Percentiles rank a stretch among this genome's conserved stretches.
Conservation (phyloP, 768 basidiomycete genomes). For the Solioccasus polychromus region DNA sequence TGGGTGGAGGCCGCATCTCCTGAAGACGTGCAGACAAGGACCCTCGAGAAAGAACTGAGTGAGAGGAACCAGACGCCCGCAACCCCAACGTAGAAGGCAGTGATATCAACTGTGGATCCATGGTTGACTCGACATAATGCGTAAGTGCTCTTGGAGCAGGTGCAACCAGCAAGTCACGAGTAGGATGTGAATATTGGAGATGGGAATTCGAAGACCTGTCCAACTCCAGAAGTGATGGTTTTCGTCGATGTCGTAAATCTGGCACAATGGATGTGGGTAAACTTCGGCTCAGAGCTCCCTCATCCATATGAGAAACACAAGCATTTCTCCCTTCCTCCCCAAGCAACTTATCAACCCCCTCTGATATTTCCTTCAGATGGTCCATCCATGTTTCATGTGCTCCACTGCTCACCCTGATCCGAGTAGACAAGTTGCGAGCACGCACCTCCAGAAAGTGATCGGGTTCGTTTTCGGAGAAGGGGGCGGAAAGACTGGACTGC, state of each 20-base stretch:
- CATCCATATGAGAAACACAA: constrained; percentile 7
- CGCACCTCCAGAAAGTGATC: constrained; percentile 48
- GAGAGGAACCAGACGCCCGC: constrained; percentile 37
- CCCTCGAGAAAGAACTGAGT: constrained; percentile 15
- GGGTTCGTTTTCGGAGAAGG: constrained; percentile 45
- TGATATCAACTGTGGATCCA: constrained; percentile 50
- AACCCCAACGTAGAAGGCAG: constrained; percentile 73
- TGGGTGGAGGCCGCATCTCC: not conserved
- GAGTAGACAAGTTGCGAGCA: constrained; percentile 50
- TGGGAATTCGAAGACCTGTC: constrained; percentile 30
- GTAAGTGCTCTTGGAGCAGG: constrained; percentile 75
- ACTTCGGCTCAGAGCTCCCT: constrained; percentile 40
- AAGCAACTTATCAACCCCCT: constrained; percentile 60
- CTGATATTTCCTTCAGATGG: constrained; percentile 63
- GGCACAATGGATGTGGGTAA: constrained; percentile 40
- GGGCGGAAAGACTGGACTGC: constrained; percentile 50
- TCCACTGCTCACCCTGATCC: constrained; percentile 45
- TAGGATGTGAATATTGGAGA: constrained; percentile 50
- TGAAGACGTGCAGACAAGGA: not conserved
- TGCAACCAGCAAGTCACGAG: constrained; percentile 54
- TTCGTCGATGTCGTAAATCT: constrained; percentile 35
- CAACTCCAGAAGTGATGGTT: constrained; percentile 46
- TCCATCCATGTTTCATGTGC: constrained; percentile 60
- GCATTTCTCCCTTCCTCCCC: constrained; percentile 22
- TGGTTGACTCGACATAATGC: constrained; percentile 61